phyloP scores from a whole-genome alignment of 257 asterid genomes.

The Lavandula angustifolia region DNA sequence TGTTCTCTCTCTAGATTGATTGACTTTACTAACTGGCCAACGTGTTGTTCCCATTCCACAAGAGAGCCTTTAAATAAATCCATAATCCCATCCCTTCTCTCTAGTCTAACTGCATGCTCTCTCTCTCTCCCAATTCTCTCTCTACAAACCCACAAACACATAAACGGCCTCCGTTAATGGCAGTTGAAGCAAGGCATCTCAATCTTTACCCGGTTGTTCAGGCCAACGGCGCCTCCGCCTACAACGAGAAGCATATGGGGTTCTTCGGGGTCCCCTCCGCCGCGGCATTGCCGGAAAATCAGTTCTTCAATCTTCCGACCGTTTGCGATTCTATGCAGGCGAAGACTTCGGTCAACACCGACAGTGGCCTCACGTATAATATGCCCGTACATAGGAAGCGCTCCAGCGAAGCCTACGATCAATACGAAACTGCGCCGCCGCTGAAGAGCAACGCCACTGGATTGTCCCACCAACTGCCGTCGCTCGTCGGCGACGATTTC shows the following conservation, averaged over 20 bases:
- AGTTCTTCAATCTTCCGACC: constrained; percentile 37
- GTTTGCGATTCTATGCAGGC: constrained; percentile 48
- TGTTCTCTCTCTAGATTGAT: constrained; percentile 38
- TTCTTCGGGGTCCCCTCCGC: constrained; percentile 33
- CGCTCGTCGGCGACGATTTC: constrained; percentile 43
- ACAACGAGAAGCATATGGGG: constrained; percentile 49
- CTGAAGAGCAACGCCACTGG: constrained; percentile 27
- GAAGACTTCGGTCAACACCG: constrained; percentile 59
- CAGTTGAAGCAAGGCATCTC: constrained; percentile 74
- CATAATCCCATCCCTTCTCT: constrained; percentile 34
- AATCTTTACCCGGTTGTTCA: constrained; percentile 41
- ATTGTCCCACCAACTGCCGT: constrained; percentile 33
- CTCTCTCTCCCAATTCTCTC: constrained; percentile 33
- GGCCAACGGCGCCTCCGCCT: constrained; percentile 18
- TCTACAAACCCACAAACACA: background rate
- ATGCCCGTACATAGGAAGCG: constrained; percentile 50
- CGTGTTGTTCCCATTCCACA: constrained; percentile 34
- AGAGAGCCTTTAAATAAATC: constrained; percentile 53
- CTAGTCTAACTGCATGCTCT: constrained; percentile 37
- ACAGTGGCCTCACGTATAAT: constrained; percentile 56
- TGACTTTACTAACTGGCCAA: constrained; percentile 38
- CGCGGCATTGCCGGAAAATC: constrained; percentile 41
- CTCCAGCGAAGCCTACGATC: constrained; percentile 47
- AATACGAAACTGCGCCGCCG: constrained; percentile 28
- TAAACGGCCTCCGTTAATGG: constrained; percentile 40